Evolutionary conservation across 306 rosid species (phyloP), one percentile per base, ranked within the genome.

Genomic region (Psophocarpus tetragonolobus): DNA sequence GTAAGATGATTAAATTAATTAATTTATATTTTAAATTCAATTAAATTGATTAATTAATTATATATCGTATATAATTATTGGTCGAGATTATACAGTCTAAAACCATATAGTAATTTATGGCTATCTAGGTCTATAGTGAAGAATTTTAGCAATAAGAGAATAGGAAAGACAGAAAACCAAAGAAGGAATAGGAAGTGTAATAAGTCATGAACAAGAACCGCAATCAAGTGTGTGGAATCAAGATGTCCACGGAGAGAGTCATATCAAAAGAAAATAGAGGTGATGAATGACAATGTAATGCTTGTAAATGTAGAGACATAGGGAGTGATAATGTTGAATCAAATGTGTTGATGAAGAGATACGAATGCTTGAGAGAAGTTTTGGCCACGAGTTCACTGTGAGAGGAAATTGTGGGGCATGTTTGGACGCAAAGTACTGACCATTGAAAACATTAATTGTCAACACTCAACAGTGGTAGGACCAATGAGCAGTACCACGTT

Each of bases 261-360:
- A 53, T 26, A 63, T 82, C 84, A 44, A 44, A n/a, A 35, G 76
- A 33, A 80, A 36, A 57, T 76, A 39, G 67, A 54, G 78, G 44
- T 21, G 24, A 15, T 30, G 71, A 24, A 41, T 14, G 88, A 78
- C 63, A 27, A 74, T 15, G 57, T 74, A 64, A 74, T 78, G 84
- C 60, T 68, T 41, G 72, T 85, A 23, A 71, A 81, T 74, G 82
- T 68, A 45, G 82, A 63, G 82, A 85, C 86, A 85, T 47, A 36
- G 79, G 24, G 57, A 66, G 82, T 79, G 80, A 71, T 60, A 47
- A 74, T 85, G 86, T 85, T 82, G 5, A 81, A 44, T 56, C 66
- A 60, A 58, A 77, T 38, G 42, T 60, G 35, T 70, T 33, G 48
- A 68, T 71, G 26, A 15, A 44, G 9, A 51, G 74, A 82, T 76